Conservation (phyloP, 768 basidiomycete genomes). For the Trametes maxima region DNA sequence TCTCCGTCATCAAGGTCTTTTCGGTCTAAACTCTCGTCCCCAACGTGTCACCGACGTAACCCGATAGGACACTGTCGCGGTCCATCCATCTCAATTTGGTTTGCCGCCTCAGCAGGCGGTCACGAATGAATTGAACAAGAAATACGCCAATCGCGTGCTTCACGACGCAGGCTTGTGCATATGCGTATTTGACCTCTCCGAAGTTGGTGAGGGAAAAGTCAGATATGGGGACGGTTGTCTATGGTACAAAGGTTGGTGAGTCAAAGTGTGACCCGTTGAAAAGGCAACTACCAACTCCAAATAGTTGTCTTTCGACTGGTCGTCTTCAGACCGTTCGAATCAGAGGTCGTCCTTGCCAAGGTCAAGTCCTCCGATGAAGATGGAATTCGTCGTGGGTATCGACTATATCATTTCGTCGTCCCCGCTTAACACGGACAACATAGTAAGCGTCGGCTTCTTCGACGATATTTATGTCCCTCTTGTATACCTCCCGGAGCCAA, state of each 20-base stretch:
- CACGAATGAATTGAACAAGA: constrained; percentile 87
- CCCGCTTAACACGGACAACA: neutral
- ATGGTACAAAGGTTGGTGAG: constrained; percentile 84
- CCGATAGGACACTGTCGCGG: constrained; percentile 83
- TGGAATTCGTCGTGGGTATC: constrained; percentile 74
- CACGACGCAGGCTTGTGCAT: constrained; percentile 92
- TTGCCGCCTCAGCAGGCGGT: constrained; percentile 78
- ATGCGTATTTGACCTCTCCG: constrained; percentile 83
- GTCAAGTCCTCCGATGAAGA: constrained; percentile 86
- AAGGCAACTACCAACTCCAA: constrained; percentile 2
- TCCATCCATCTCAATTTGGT: constrained; percentile 88
- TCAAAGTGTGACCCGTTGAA: neutral
- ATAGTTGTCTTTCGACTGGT: constrained; percentile 87
- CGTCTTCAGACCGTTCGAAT: constrained; percentile 87
- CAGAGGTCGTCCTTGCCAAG: constrained; percentile 88
- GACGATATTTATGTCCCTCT: constrained; percentile 89
- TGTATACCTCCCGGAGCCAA: constrained; percentile 78
- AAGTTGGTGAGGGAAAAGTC: constrained; percentile 90
- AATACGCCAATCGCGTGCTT: constrained; percentile 90
- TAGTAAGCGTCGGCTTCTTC: constrained; percentile 91
- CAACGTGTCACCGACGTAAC: neutral
- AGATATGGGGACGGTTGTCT: constrained; percentile 93
- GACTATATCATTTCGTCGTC: neutral
- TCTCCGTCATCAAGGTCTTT: constrained; percentile 40
- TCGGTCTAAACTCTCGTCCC: neutral